A percentile compares a stretch with the other conserved stretches of the same genome.
phyloP scores from a whole-genome alignment of 2,329 filamentous ascomycete species.

The Penicillium sp. region DNA sequence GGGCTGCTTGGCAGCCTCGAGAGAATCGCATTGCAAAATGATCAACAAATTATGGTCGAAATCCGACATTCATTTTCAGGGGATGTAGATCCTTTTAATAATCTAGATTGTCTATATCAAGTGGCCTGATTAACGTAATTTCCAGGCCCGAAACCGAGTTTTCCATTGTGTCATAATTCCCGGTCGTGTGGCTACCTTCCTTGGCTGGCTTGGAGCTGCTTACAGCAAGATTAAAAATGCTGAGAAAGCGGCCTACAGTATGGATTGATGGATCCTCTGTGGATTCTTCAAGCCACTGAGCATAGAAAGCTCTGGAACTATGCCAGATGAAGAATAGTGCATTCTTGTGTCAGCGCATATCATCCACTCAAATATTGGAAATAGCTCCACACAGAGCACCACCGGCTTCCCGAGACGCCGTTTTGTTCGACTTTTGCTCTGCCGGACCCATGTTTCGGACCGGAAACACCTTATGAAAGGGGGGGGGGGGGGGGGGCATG shows the following conservation, averaged over 20 bases:
- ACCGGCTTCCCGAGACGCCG: conserved; percentile 7
- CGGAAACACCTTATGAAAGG: not conserved
- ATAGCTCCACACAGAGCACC: not conserved
- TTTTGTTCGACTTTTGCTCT: conserved; percentile 2
- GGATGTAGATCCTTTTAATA: not conserved
- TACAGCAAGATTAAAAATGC: conserved; percentile 6
- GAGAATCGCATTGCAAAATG: conserved; percentile 10
- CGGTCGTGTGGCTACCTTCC: conserved; percentile 6
- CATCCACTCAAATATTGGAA: not conserved
- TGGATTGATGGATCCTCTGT: not conserved
- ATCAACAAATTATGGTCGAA: not conserved
- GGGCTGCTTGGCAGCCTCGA: conserved; percentile 11
- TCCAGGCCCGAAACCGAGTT: not conserved
- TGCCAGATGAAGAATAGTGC: not conserved
- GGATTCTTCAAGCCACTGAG: not conserved
- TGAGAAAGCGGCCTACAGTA: not conserved
- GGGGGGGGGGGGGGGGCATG: not conserved
- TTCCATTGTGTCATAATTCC: conserved; percentile 8
- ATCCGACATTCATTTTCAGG: not conserved
- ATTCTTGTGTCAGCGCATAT: not conserved
- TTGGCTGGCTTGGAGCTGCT: conserved; percentile 2
- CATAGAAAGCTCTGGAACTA: not conserved
- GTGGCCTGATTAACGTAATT: conserved; percentile 6
- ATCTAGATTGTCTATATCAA: not conserved
- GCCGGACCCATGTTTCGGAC: not conserved